These are phyloP conservation scores for Chaetoceros tenuissimus DNA, from an alignment of 108 stramenopile species.

Conservation along the genomic window DNA sequence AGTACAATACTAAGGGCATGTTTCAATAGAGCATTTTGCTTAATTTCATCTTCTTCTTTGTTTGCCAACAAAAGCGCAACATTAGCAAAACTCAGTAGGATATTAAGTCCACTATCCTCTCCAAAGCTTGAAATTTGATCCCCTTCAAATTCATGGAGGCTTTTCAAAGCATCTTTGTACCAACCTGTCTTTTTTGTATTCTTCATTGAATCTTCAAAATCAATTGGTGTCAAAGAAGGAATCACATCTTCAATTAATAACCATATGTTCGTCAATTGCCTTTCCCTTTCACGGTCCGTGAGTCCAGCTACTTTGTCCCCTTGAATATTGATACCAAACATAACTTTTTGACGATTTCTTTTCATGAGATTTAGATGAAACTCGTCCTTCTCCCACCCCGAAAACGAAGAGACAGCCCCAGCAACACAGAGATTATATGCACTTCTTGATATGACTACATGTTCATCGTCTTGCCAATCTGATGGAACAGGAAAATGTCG, in stretches of 20 bases:
- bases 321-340: conserved; percentile 53
- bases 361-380: conserved; percentile 49
- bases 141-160: conserved; percentile 14
- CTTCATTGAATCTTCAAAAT: conserved; percentile 24
- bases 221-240: conserved; percentile 31
- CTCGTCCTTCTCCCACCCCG: conserved; percentile 70
- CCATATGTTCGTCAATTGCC: conserved; percentile 45
- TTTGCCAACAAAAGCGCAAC: conserved; percentile 39
- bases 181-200: conserved; percentile 29
- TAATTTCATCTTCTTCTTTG: conserved; percentile 14
- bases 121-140: conserved; percentile 36
- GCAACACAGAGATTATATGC: conserved; percentile 63
- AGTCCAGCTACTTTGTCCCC: conserved; percentile 42
- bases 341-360: conserved; percentile 24
- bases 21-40: conserved; percentile 21
- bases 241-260: conserved; percentile 21
- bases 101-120: conserved; percentile 45
- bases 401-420: conserved; percentile 65
- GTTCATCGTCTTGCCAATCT: conserved; percentile 15
- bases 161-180: conserved; percentile 33
- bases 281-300: conserved; percentile 11
- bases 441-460: conserved; percentile 34
- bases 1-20: conserved; percentile 53
- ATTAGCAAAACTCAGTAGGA: conserved; percentile 48
- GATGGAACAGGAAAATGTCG: neutral